Conservation (phyloP, 306 rosid genomes). For the Clitoria ternatea region DNA sequence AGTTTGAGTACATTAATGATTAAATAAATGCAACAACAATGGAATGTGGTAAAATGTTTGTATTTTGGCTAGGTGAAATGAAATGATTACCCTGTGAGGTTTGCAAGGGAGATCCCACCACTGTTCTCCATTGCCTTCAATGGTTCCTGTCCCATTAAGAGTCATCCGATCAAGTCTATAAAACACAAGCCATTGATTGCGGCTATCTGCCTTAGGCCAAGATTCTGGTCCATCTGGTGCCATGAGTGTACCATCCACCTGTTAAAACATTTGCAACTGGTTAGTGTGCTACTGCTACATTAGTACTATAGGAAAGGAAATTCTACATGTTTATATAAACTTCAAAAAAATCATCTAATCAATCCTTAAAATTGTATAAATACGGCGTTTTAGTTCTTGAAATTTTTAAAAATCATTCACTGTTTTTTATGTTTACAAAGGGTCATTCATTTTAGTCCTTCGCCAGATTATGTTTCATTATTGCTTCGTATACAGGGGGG, state of each 20-base stretch:
- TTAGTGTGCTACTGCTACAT: not conserved
- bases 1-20: conserved; percentile 4
- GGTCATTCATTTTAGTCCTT: no score
- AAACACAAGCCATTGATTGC: conserved; percentile 86
- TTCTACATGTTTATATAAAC: no score
- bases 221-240: conserved; percentile 86
- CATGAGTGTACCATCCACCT: conserved; percentile 93
- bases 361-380: no score
- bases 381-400: no score
- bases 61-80: not conserved
- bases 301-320: not conserved
- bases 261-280: conserved; percentile 5
- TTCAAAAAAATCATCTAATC: no score
- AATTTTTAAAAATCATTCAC: no score
- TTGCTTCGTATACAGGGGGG: no score
- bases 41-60: not conserved
- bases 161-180: conserved; percentile 74
- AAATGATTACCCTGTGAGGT: conserved; percentile 76
- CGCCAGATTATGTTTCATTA: no score
- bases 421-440: no score
- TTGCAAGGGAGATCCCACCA: conserved; percentile 99
- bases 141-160: conserved; percentile 78
- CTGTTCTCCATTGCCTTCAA: conserved; percentile 90
- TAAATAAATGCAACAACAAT: not conserved
- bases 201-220: conserved; percentile 78